Base-by-base conservation (phyloP, 2,329 filamentous ascomycete species). In the Aspergillus floridensis region DNA sequence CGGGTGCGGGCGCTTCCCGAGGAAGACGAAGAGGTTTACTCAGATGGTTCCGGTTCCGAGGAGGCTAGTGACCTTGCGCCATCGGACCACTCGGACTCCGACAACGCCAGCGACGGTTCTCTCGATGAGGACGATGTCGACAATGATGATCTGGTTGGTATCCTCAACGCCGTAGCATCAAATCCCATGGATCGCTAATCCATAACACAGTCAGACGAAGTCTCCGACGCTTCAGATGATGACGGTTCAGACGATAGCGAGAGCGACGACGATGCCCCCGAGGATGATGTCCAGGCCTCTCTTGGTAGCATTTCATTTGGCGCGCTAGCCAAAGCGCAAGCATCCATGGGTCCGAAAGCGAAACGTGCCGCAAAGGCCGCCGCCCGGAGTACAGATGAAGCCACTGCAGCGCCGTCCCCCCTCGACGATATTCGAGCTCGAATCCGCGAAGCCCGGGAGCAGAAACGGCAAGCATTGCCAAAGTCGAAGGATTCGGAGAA, bases 281-380 rank as follows among this genome's bases (percentile, higher is more conserved):
- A 73, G 32, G 74, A 76, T 49, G 74, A 73, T 65, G 68, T 73
- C 49, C 70, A 71, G 67, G 65, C 73, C 4, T 72, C 76, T 35
- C 75, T 88, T 59, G 81, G 79, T 68, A 82, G 80, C 61, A 86
- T 97, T 65, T 95, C 92, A 24, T 97, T 98, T 70, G 93, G 92
- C 63, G 90, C 91, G n/a, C 81, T 97, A 46, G 91, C 91, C 64
- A 91, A 91, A 80, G 93, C 92, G 1, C 91, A 96, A 78, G 88
- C 88, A 44, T 84, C 86, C 0, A 77, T 96, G 32, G 79, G 78
- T 65, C 64, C 70, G 5, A 73, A 72, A 66, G 68, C 66, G 76
- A 76, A 74, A 58, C 66, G 62, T 35, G 67, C 67, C 51, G 51
- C 63, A 38, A 68, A 68, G 51, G 19, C 57, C 19, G 21, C 46